Evolutionary conservation across 495 filamentous ascomycete genomes (phyloP).

Genomic region (Daldinia childiae): DNA sequence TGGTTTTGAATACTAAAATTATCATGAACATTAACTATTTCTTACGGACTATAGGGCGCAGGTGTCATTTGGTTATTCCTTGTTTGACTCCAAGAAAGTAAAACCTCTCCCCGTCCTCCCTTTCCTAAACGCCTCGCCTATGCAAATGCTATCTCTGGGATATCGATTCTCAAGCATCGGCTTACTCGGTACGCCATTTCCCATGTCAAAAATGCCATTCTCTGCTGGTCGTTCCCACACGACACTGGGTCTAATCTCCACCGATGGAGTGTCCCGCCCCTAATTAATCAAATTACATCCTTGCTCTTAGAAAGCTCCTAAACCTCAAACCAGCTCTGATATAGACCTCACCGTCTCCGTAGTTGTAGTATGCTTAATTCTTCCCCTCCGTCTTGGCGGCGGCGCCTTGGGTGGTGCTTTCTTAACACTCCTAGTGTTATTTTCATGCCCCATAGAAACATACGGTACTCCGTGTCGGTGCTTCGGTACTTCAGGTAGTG

Average conservation of each 20-base stretch:
- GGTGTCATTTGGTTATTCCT: background rate
- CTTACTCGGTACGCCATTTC: slow-evolving; percentile 29
- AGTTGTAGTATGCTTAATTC: slow-evolving; percentile 46
- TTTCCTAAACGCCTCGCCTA: slow-evolving; percentile 41
- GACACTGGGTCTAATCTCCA: slow-evolving; percentile 15
- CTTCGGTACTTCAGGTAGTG: slow-evolving; percentile 57
- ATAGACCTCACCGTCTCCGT: slow-evolving; percentile 36
- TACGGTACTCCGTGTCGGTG: slow-evolving; percentile 59
- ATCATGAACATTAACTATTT: slow-evolving; percentile 4
- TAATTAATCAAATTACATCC: slow-evolving; percentile 23
- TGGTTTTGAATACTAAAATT: background rate
- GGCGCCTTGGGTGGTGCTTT: slow-evolving; percentile 65
- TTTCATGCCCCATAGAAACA: slow-evolving; percentile 43
- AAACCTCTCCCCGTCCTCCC: background rate
- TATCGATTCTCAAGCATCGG: slow-evolving; percentile 27
- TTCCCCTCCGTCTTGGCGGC: slow-evolving; percentile 59
- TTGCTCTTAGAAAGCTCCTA: background rate
- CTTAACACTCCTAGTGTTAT: slow-evolving; percentile 48
- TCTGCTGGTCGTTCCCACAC: slow-evolving; percentile 12
- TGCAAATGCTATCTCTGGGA: slow-evolving; percentile 39
- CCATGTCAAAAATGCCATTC: slow-evolving; percentile 25
- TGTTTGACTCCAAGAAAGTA: slow-evolving; percentile 10
- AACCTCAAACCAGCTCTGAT: slow-evolving; percentile 34
- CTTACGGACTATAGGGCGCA: background rate
- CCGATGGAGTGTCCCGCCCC: slow-evolving; percentile 8